Conservation (phyloP, 208 protist genomes). For the Leishmania martiniquensis region DNA sequence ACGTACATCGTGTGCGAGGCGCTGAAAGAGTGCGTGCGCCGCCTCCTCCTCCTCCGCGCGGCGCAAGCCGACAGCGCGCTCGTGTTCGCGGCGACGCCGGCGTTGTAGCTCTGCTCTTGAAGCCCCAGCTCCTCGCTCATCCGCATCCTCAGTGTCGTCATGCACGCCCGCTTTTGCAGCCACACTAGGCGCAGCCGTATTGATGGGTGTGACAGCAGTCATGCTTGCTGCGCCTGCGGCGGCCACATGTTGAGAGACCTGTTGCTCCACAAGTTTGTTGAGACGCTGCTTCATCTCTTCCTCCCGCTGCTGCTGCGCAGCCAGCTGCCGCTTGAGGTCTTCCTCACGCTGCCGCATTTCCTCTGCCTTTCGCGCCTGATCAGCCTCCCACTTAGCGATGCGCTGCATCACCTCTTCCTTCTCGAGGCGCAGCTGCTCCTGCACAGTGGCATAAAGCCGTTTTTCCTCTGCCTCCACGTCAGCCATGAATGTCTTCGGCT, state of each 20-base stretch:
- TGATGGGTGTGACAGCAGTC: conserved; percentile 4
- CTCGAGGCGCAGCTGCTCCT: conserved; percentile 34
- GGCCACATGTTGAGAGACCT: conserved; percentile 36
- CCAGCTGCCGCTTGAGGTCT: conserved; percentile 35
- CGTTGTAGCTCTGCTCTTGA: conserved; percentile 50
- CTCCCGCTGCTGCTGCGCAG: conserved; percentile 39
- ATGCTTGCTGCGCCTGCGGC: conserved; percentile 10
- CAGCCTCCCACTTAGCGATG: conserved; percentile 41
- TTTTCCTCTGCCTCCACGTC: conserved; percentile 32
- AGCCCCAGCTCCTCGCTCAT: background rate
- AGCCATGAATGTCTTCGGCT: conserved; percentile 16
- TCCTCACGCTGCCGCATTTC: conserved; percentile 42
- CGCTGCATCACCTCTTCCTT: conserved; percentile 36
- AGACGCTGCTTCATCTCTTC: conserved; percentile 42
- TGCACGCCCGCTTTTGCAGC: conserved; percentile 10
- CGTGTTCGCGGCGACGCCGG: conserved; percentile 70
- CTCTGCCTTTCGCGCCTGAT: conserved; percentile 44
- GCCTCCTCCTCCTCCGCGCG: conserved; percentile 84
- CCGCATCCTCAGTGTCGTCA: conserved; percentile 11
- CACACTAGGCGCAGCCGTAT: conserved; percentile 3
- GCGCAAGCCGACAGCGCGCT: conserved; percentile 64
- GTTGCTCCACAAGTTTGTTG: conserved; percentile 38
- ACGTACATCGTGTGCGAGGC: conserved; percentile 87
- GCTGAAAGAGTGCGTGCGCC: conserved; percentile 79
- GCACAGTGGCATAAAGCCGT: conserved; percentile 18